Base-by-base conservation (phyloP, 1,284 basidiomycete genomes). In the Butyriboletus appendiculatus region DNA sequence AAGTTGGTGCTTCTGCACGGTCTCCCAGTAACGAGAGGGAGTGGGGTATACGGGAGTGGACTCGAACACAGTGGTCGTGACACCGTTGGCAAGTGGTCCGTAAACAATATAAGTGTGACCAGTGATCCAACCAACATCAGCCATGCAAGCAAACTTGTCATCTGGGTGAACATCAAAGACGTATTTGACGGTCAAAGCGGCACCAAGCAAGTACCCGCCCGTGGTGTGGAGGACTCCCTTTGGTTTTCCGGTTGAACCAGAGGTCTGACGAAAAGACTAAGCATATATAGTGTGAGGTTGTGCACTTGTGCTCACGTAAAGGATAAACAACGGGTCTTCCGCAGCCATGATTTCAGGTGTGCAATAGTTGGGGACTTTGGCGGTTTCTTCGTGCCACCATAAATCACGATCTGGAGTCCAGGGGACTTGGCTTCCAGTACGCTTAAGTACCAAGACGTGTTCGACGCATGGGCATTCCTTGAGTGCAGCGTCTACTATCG, bases 71-170 rank as follows among this genome's bases (percentile, higher is more conserved):
- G 88, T 91, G 20, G 96, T 98, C 15, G 94, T 85, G 46, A 94
- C 89, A 59, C 96, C 96, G 71, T 94, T 92, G 56, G 84, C 79
- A 55, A 98, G 85, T 5, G 97, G 97, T 22, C 97, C 96, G 74
- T 98, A 99, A 62, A 98, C 84, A 71, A 98, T 98, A 79, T 98
- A 92, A 74, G 93, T 93, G 78, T 98, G 96, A 37, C 96, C 96
- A 5, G 96, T 99, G 75, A 99, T 98, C 96, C 96, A 99, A 65
- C 96, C 96, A 53, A 99, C 84, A 70, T 99, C 96, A 59, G 96
- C 96, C 96, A 98, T 96, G 80, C 97, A 99, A 6, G 91, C 96
- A 71, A 96, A 98, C 62, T 81, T 86, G 76, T 96, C 90, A 52
- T 90, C 91, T 15, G 88, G 84, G 73, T 99, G 97, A 30, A 98